Conservation (phyloP, 2,329 filamentous ascomycete species). For the Phaeosphaeriaceae sp. region DNA sequence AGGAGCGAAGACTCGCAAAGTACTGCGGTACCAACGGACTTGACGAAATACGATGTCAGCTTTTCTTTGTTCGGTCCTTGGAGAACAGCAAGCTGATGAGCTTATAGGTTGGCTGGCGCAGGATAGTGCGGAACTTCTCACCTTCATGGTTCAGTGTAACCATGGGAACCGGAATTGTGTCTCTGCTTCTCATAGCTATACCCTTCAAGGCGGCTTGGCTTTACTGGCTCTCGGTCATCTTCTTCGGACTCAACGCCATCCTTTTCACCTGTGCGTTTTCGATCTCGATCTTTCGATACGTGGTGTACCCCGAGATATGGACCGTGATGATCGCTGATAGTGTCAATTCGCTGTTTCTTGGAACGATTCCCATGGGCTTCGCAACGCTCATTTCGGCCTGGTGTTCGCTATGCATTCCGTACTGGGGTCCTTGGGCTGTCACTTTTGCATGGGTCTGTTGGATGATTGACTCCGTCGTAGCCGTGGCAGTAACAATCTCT, state of each 20-base stretch:
- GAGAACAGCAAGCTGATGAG: not conserved
- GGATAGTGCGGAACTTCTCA: constrained; percentile 46
- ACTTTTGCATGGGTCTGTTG: constrained; percentile 57
- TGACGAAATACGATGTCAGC: constrained; percentile 38
- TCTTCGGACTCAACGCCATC: constrained; percentile 67
- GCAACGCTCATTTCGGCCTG: constrained; percentile 73
- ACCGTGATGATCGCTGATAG: constrained; percentile 70
- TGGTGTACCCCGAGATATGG: constrained; percentile 71
- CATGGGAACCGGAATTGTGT: constrained; percentile 73
- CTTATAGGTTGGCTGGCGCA: constrained; percentile 43
- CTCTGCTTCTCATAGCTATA: constrained; percentile 67
- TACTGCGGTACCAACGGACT: constrained; percentile 2
- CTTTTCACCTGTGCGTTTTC: constrained; percentile 64
- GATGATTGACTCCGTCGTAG: constrained; percentile 57
- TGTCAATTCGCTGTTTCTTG: constrained; percentile 72
- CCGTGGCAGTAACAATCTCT: constrained; percentile 51
- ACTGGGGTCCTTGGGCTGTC: constrained; percentile 66
- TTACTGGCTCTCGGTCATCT: constrained; percentile 64
- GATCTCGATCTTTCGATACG: constrained; percentile 67
- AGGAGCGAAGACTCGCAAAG: constrained; percentile 5
- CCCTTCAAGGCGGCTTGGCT: constrained; percentile 67
- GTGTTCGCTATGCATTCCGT: constrained; percentile 64
- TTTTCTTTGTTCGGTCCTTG: not conserved
- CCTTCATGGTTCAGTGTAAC: constrained; percentile 49
- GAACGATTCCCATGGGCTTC: constrained; percentile 71